These are phyloP conservation scores for Cornus florida DNA, from an alignment of 148 eudicot genomes.

Conservation along the genomic window DNA sequence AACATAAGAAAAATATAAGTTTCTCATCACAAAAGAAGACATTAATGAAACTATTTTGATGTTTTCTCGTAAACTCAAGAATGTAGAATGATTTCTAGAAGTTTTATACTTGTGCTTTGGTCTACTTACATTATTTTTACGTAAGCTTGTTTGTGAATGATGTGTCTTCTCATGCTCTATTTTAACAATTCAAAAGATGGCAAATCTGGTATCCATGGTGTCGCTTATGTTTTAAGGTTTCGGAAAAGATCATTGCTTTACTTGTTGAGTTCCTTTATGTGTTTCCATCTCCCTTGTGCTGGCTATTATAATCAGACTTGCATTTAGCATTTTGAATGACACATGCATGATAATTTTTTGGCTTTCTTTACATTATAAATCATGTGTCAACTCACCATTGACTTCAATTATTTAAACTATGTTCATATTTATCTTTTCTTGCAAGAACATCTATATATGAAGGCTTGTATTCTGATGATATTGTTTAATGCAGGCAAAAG, in stretches of 20 bases:
- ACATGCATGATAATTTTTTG: background rate
- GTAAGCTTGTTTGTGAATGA: too few species aligned
- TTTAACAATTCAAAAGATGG: background rate
- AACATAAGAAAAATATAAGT: too few species aligned
- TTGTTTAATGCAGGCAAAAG: conserved; percentile 79
- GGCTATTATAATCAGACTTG: background rate
- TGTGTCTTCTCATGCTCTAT: background rate
- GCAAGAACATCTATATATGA: background rate
- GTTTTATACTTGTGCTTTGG: too few species aligned
- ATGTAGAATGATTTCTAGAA: too few species aligned
- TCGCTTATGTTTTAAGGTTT: background rate
- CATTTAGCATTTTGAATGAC: background rate
- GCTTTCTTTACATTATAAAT: background rate
- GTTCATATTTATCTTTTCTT: background rate
- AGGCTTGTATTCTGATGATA: conserved; percentile 8
- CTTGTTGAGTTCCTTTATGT: background rate
- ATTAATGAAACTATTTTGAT: too few species aligned
- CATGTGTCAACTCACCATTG: background rate
- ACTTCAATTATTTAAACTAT: background rate
- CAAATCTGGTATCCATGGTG: background rate
- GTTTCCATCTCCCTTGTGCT: background rate
- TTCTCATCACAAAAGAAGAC: too few species aligned
- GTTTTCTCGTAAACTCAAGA: too few species aligned
- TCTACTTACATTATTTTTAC: too few species aligned
- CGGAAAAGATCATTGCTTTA: background rate